Conservation (phyloP, 2,329 filamentous ascomycete species). For the Amylocarpus encephaloides region DNA sequence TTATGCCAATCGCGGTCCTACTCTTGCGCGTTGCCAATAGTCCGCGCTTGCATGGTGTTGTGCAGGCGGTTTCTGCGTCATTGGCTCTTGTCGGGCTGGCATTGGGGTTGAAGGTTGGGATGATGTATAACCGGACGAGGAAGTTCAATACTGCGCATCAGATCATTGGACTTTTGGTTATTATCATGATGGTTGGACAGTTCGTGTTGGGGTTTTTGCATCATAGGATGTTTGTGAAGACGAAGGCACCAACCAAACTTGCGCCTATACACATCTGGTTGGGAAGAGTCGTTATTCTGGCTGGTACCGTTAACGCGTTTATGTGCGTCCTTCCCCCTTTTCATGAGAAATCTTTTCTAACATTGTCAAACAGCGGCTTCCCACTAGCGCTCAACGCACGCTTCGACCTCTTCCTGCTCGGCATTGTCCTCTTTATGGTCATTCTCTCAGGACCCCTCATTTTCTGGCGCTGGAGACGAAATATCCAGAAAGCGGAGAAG, state of each 20-base stretch:
- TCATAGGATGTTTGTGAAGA: constrained; percentile 47
- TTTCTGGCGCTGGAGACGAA: constrained; percentile 9
- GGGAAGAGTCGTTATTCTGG: constrained; percentile 45
- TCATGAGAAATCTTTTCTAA: background rate
- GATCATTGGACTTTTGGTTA: constrained; percentile 50
- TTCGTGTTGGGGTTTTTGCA: constrained; percentile 50
- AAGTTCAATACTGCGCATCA: constrained; percentile 50
- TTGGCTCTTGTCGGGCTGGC: constrained; percentile 44
- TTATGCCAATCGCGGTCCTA: constrained; percentile 51
- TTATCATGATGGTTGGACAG: constrained; percentile 46
- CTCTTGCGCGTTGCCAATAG: constrained; percentile 45
- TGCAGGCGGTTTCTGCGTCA: constrained; percentile 44
- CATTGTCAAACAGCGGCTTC: constrained; percentile 42
- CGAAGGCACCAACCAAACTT: constrained; percentile 42
- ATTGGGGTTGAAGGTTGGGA: constrained; percentile 42
- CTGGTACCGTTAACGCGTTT: constrained; percentile 52
- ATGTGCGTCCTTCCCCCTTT: constrained; percentile 37
- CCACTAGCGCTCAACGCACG: constrained; percentile 45
- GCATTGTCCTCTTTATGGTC: constrained; percentile 39
- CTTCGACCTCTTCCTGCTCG: constrained; percentile 43
- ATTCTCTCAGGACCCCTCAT: constrained; percentile 29
- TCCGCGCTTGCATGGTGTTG: constrained; percentile 48
- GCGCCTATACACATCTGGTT: constrained; percentile 51
- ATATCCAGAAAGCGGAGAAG: constrained; percentile 5
- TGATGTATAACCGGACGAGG: constrained; percentile 44